Conservation (phyloP, 2,329 filamentous ascomycete genomes). For the Ophiostoma novo-ulmi region DNA sequence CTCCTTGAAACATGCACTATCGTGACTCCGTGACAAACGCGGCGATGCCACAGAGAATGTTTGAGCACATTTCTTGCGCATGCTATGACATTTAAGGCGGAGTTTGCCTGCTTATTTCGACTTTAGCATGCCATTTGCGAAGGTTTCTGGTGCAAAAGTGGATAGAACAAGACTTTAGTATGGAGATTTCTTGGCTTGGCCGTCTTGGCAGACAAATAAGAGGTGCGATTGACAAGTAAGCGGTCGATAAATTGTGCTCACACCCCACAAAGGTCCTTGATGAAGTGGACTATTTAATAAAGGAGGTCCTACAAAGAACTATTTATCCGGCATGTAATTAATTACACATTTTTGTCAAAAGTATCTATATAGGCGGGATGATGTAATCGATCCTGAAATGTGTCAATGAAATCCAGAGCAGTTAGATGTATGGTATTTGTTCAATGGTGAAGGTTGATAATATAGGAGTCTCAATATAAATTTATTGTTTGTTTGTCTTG, state of each 20-base stretch:
- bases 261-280: neutral
- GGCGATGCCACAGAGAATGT: constrained; percentile 15
- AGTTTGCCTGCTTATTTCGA: neutral
- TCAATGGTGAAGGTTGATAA: no score
- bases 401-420: no score
- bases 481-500: no score
- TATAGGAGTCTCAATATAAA: no score
- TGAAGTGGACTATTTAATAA: constrained; percentile 9
- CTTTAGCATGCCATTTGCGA: constrained; percentile 13
- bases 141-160: constrained; percentile 9
- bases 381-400: neutral
- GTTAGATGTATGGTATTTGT: no score
- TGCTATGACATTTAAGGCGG: neutral
- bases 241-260: neutral
- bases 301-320: neutral
- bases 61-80: constrained; percentile 15
- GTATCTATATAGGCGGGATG: neutral
- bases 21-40: neutral
- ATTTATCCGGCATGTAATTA: neutral
- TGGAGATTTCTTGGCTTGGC: neutral
- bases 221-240: neutral
- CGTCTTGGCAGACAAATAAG: neutral
- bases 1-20: constrained; percentile 6
- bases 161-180: neutral
- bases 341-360: neutral